phyloP scores from a whole-genome alignment of 345 rosid genomes.

The Erysimum cheiranthoides region DNA sequence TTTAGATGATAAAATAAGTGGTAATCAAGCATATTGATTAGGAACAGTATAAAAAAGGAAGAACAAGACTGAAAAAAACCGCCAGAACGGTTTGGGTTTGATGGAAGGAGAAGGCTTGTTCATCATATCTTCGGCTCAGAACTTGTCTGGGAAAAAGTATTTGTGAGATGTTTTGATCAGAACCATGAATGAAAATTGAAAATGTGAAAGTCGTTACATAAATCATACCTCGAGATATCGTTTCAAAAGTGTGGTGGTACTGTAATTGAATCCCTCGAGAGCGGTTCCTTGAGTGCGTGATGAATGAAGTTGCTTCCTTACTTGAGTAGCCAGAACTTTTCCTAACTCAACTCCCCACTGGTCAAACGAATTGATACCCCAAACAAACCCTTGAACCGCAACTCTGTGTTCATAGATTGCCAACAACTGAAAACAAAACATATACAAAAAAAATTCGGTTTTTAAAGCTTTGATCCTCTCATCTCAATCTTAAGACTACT shows the following conservation, averaged over 20 bases:
- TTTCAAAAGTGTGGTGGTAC: constrained; percentile 73
- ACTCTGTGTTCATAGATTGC: constrained; percentile 96
- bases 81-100: neutral
- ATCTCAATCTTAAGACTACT: neutral
- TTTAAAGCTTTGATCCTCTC: constrained; percentile 22
- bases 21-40: constrained; percentile 7
- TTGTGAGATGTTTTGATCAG: neutral
- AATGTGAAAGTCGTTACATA: neutral
- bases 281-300: constrained; percentile 73
- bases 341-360: constrained; percentile 99
- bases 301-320: constrained; percentile 83
- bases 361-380: constrained; percentile 99
- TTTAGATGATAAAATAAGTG: neutral
- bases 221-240: constrained; percentile 73
- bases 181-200: neutral
- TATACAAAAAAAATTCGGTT: neutral
- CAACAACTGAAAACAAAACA: constrained; percentile 60
- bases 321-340: constrained; percentile 95
- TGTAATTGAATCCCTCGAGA: constrained; percentile 81
- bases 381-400: constrained; percentile 90
- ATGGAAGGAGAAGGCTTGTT: constrained; percentile 16
- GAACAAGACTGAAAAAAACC: constrained; percentile 19
- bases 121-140: constrained; percentile 34
- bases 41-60: neutral
- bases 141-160: constrained; percentile 33